A percentile compares a stretch with the other conserved stretches of the same genome.
Evolutionary conservation across 2,329 filamentous ascomycete species (phyloP).

Genomic region (Ascochyta koolunga): DNA sequence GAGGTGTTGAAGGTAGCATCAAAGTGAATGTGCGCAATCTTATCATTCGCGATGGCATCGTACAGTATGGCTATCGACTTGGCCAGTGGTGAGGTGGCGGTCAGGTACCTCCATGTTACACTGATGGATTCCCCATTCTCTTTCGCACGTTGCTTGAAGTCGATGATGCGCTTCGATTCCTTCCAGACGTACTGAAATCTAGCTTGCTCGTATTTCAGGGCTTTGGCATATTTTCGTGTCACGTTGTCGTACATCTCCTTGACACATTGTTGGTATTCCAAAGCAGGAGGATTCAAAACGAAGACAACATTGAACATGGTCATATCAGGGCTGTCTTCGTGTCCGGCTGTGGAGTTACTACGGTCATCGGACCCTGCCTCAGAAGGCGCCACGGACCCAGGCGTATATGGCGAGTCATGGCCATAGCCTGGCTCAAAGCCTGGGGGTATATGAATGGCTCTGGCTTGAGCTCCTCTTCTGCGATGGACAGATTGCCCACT

Average conservation of each 20-base stretch:
- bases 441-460: conserved; percentile 42
- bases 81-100: conserved; percentile 77
- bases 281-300: conserved; percentile 77
- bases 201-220: conserved; percentile 90
- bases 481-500: conserved; percentile 24
- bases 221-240: conserved; percentile 89
- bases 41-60: conserved; percentile 79
- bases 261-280: conserved; percentile 74
- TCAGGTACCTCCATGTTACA: conserved; percentile 71
- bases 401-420: conserved; percentile 42
- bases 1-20: conserved; percentile 67
- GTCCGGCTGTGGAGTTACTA: conserved; percentile 46
- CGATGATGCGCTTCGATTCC: conserved; percentile 82
- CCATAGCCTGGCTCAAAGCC: conserved; percentile 51
- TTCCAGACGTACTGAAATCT: conserved; percentile 89
- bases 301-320: conserved; percentile 99
- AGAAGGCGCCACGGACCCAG: conserved; percentile 39
- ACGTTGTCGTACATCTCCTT: conserved; percentile 88
- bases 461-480: conserved; percentile 27
- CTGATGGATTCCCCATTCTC: conserved; percentile 71
- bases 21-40: conserved; percentile 82
- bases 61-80: conserved; percentile 83
- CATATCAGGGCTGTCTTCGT: conserved; percentile 70
- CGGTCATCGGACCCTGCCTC: conserved; percentile 49
- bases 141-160: conserved; percentile 80